Conservation (phyloP, 2,329 filamentous ascomycete genomes). For the Cercospora canescens region DNA sequence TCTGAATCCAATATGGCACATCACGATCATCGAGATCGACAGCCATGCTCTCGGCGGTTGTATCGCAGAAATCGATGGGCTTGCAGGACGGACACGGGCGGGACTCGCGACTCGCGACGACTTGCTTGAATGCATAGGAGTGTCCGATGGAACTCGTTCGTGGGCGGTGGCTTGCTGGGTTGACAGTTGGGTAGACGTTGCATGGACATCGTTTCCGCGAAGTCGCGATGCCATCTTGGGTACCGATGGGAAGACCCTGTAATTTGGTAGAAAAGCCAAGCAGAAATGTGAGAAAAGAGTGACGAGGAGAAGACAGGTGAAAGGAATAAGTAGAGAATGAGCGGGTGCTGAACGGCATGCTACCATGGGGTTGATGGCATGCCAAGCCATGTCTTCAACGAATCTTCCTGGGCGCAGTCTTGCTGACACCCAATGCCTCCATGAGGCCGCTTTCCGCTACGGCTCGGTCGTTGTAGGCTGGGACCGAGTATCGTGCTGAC, state of each 20-base stretch:
- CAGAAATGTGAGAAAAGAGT: background rate
- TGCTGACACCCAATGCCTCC: background rate
- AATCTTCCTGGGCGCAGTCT: background rate
- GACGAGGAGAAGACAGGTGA: background rate
- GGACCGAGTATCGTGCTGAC: too few relatives aligned
- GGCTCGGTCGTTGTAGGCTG: too few relatives aligned
- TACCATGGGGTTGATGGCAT: background rate
- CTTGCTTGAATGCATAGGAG: background rate
- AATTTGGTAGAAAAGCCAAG: background rate
- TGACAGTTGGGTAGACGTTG: background rate
- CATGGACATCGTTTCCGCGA: background rate
- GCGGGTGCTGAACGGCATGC: background rate
- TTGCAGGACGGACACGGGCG: too few relatives aligned
- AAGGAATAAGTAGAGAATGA: background rate
- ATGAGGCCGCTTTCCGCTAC: background rate
- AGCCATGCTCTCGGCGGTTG: background rate
- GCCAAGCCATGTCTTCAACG: background rate
- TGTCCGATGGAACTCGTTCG: background rate
- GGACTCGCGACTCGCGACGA: too few relatives aligned
- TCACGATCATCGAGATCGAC: background rate
- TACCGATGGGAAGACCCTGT: background rate
- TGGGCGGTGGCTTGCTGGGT: background rate
- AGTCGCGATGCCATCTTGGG: background rate
- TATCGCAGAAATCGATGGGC: background rate
- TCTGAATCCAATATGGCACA: background rate